A percentile compares a stretch with the other conserved stretches of the same genome.
Evolutionary conservation across 208 protist species (phyloP).

Genomic region (Wallacemonas sp.): DNA sequence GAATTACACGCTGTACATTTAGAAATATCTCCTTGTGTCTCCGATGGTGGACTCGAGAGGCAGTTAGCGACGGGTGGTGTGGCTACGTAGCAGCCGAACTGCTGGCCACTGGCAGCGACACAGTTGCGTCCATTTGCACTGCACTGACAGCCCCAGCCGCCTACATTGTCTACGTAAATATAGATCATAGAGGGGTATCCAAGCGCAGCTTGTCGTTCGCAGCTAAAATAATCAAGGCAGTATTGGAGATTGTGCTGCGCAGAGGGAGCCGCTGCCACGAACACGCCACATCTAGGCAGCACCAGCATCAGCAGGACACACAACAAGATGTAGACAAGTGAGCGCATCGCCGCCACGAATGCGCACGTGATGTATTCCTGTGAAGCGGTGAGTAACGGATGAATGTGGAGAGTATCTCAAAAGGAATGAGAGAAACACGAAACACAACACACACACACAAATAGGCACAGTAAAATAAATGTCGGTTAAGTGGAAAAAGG

Average conservation of each 20-base stretch:
- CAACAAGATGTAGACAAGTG: too few relatives aligned
- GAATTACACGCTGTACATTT: not conserved
- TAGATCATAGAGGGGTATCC: slow-evolving; percentile 5
- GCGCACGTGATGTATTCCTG: too few relatives aligned
- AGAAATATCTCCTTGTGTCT: not conserved
- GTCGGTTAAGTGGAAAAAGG: too few relatives aligned
- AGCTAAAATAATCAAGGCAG: not conserved
- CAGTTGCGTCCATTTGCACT: not conserved
- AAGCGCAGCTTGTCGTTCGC: not conserved
- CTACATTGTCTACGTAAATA: not conserved
- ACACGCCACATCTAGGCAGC: too few relatives aligned
- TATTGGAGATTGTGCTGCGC: not conserved
- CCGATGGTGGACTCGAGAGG: not conserved
- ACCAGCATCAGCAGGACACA: too few relatives aligned
- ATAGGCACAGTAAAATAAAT: too few relatives aligned
- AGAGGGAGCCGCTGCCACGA: not conserved
- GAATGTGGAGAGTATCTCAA: not conserved
- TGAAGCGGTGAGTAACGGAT: not conserved
- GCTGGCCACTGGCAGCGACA: not conserved
- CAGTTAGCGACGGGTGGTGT: not conserved
- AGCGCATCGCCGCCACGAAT: too few relatives aligned
- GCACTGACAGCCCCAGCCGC: slow-evolving; percentile 7
- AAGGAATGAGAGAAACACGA: not conserved
- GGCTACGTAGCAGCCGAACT: slow-evolving; percentile 12
- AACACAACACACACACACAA: not conserved